These are phyloP conservation scores for Anethum foeniculum DNA, from an alignment of 140 eudicot species.

Conservation along the genomic window DNA sequence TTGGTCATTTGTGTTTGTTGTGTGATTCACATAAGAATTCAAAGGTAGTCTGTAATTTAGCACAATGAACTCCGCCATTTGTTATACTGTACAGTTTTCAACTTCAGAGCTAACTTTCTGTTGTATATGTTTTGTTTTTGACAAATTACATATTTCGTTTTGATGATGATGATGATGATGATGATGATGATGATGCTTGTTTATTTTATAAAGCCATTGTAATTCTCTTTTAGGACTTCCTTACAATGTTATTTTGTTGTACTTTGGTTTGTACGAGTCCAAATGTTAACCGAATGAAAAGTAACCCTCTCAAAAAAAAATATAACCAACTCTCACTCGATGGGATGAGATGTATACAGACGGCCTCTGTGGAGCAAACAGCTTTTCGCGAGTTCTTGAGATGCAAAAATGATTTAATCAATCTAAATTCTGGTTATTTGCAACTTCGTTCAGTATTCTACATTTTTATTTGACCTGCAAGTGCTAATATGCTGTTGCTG, in stretches of 20 bases:
- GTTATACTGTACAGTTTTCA: constrained; percentile 5
- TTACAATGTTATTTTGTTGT: background rate
- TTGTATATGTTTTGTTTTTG: background rate
- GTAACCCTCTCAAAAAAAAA: background rate
- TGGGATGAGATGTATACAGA: background rate
- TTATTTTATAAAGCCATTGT: background rate
- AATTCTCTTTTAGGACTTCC: background rate
- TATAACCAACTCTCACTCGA: background rate
- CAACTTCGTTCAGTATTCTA: background rate
- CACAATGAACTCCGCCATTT: background rate
- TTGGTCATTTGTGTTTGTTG: background rate
- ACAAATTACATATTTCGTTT: background rate
- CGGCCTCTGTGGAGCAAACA: background rate
- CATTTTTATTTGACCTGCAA: background rate
- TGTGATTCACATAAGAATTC: background rate
- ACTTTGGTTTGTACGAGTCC: background rate
- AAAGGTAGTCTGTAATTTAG: background rate
- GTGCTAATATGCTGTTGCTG: background rate
- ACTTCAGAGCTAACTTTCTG: background rate
- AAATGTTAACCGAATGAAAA: background rate
- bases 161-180: background rate
- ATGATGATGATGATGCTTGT: background rate
- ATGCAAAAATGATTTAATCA: background rate
- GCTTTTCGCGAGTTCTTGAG: background rate
- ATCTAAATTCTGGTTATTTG: background rate